Conservation (phyloP, 331 rosid species). For the Arachis monticola region DNA sequence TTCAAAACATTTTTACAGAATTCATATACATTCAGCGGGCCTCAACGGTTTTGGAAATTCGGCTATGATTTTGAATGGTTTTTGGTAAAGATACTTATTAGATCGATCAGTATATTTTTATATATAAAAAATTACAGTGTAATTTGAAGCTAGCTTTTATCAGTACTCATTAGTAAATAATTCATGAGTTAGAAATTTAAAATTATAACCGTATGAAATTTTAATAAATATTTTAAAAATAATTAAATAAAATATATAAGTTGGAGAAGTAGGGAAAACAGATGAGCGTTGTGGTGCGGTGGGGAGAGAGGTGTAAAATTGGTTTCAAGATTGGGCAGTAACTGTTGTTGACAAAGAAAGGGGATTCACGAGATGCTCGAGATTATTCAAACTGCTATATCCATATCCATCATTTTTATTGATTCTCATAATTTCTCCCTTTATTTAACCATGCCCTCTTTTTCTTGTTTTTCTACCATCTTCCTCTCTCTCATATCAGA, state of each 20-base stretch:
- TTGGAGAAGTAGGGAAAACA: too few species aligned
- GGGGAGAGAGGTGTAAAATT: constrained; percentile 12
- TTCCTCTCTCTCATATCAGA: neutral
- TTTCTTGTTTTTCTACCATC: constrained; percentile 1
- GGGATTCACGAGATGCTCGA: constrained; percentile 42
- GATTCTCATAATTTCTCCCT: neutral
- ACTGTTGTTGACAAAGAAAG: constrained; percentile 24
- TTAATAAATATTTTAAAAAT: too few species aligned
- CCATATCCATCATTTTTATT: neutral
- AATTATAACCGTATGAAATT: too few species aligned
- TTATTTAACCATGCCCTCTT: neutral
- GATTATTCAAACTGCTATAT: neutral
- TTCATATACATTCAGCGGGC: constrained; percentile 13
- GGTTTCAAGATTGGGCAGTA: constrained; percentile 14
- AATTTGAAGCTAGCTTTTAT: too few species aligned
- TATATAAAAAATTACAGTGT: too few species aligned
- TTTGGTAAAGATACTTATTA: too few species aligned
- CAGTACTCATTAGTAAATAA: too few species aligned
- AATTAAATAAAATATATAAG: too few species aligned
- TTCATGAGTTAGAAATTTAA: too few species aligned
- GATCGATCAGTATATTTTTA: too few species aligned
- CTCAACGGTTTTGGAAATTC: neutral
- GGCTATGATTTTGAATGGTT: neutral
- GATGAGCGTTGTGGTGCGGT: neutral
- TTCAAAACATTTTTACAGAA: constrained; percentile 25